Evolutionary conservation across 495 filamentous ascomycete genomes (phyloP).

Genomic region (Podospora tetraspora): DNA sequence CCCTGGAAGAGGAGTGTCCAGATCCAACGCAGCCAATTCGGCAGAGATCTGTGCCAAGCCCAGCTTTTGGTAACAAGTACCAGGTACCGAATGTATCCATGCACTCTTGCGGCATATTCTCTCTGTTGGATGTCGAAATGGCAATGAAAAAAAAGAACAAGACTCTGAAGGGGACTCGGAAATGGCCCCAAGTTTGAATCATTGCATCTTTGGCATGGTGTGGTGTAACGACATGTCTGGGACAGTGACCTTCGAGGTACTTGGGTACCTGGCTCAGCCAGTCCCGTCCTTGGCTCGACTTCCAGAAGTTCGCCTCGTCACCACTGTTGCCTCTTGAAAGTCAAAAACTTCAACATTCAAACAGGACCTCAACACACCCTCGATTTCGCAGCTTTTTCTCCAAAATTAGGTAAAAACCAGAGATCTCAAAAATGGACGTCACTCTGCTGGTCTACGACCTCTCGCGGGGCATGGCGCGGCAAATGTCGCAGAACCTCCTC

Average conservation of each 20-base stretch:
- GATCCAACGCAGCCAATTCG: slow-evolving; percentile 4
- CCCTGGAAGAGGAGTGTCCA: not conserved
- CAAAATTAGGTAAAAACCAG: not conserved
- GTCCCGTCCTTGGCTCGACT: not conserved
- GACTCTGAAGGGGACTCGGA: too few species aligned
- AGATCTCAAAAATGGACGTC: slow-evolving; percentile 64
- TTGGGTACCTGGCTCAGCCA: not conserved
- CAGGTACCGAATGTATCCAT: not conserved
- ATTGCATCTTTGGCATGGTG: too few species aligned
- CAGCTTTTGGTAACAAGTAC: slow-evolving; percentile 4
- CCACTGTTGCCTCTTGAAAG: slow-evolving; percentile 8
- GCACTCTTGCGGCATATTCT: not conserved
- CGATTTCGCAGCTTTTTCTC: not conserved
- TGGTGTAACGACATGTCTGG: too few species aligned
- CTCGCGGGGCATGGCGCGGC: slow-evolving; percentile 58
- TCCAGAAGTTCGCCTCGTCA: slow-evolving; percentile 16
- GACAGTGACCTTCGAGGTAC: not conserved
- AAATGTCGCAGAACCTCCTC: slow-evolving; percentile 47
- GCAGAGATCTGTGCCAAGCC: not conserved
- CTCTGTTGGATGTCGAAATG: not conserved
- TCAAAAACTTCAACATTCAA: not conserved
- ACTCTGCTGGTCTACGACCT: slow-evolving; percentile 93
- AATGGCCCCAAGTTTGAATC: too few species aligned
- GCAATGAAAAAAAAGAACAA: not conserved
- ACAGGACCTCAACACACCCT: not conserved